Conservation (phyloP, 306 rosid genomes). For the cucumber (Cucumis sativus) region Cucumber_9930_V3 NC_026659.2:19646001-19646500, state of each 20-base stretch:
- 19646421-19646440: slow-evolving; percentile 60
- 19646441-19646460: slow-evolving; percentile 36
- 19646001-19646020: neutral
- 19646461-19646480: slow-evolving; percentile 10
- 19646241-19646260: too few relatives aligned
- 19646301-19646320: neutral
- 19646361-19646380: slow-evolving; percentile 35
- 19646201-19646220: too few relatives aligned
- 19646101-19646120: too few relatives aligned
- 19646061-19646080: neutral
- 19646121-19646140: too few relatives aligned
- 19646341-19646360: slow-evolving; percentile 41
- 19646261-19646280: too few relatives aligned
- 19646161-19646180: too few relatives aligned
- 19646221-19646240: too few relatives aligned
- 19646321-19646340: neutral
- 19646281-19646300: neutral
- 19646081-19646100: too few relatives aligned
- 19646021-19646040: neutral
- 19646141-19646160: too few relatives aligned
- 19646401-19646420: slow-evolving; percentile 51
- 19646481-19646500: slow-evolving; percentile 46
- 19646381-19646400: slow-evolving; percentile 43
- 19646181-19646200: too few relatives aligned
- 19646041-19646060: neutral